Percentiles rank a stretch among this genome's conserved stretches.
Conservation (phyloP, 306 rosid species). For the Fragaria iinumae region DNA sequence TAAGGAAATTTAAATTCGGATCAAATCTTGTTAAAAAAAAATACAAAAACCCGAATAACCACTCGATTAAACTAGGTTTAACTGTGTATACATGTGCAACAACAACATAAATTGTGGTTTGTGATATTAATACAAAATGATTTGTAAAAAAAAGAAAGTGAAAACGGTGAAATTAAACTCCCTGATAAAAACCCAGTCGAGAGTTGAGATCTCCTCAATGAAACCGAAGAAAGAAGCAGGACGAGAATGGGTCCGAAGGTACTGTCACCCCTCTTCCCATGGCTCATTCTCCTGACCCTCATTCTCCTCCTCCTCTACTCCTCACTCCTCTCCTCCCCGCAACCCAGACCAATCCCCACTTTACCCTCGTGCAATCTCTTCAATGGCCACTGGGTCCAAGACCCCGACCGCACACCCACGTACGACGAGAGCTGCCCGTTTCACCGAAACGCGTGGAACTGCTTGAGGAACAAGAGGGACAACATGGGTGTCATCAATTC, state of each 20-base stretch:
- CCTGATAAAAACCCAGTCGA: no score
- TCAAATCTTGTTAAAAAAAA: no score
- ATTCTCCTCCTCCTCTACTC: slow-evolving; percentile 46
- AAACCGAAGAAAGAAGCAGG: neutral
- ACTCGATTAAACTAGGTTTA: no score
- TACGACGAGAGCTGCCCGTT: slow-evolving; percentile 80
- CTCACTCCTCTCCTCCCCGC: slow-evolving; percentile 40
- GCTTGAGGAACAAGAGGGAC: slow-evolving; percentile 71
- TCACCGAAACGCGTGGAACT: slow-evolving; percentile 91
- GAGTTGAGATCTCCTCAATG: no score
- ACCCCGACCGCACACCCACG: slow-evolving; percentile 56
- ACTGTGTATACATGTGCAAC: no score
- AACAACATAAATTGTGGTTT: no score
- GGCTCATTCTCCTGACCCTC: slow-evolving; percentile 53
- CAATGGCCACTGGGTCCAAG: slow-evolving; percentile 57
- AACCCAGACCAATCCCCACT: slow-evolving; percentile 10
- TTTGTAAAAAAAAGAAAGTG: no score
- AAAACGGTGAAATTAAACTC: no score
- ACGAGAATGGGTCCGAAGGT: slow-evolving; percentile 56
- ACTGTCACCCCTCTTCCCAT: slow-evolving; percentile 52
- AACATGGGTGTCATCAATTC: slow-evolving; percentile 67
- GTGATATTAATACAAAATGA: no score
- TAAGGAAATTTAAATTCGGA: no score
- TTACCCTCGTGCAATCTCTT: slow-evolving; percentile 53
- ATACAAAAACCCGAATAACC: no score